Evolutionary conservation across 192 early-diverging fungal species (phyloP), one percentile per base, ranked within the genome.

Genomic region (Gonapodya sp.): DNA sequence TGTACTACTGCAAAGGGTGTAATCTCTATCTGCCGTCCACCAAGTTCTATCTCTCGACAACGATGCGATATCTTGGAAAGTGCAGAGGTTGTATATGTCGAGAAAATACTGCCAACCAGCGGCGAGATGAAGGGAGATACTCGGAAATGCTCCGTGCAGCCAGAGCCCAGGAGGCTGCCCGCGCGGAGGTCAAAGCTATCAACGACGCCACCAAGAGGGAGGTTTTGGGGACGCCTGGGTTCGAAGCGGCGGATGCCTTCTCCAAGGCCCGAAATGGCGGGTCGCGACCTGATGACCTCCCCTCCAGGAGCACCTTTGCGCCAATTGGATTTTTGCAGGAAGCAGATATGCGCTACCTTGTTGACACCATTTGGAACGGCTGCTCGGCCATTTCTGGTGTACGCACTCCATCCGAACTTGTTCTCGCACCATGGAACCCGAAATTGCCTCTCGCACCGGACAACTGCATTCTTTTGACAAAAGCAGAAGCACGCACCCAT

Each of bases 1-100:
- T 91, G 32, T 91, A 91, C 82, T 89, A 91, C 78, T 91, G 89
- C 79, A 80, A 86, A n/a, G 82, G 86, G 24, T 91, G 89, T 82
- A 89, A 86, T 18, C 82, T 83, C 37, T 91, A 91, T 80, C 82
- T 89, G 73, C 84, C 89, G n/a, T 89, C 88, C 14, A 91, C 89
- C 1, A 83, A 85, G 36, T 91, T 91, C 37, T 90, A 91, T 82
- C 84, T 91, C n/a, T 89, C 89, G 0, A 91, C 89, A 1, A 91
- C 87, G 16, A 31, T 90, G 34, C 85, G 79, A 18, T 84, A 91
- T 36, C 82, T 91, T 16, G 89, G 89, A 31, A 86, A 85, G 75
- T 91, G 89, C 83, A 87, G 87, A 82, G 79, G 79, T 1, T 91
- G 89, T 84, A 85, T 86, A 0, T 81, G 81, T 1, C 83, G 86